phyloP scores from a whole-genome alignment of 306 rosid species.

The Echinosophora koreensis region DNA sequence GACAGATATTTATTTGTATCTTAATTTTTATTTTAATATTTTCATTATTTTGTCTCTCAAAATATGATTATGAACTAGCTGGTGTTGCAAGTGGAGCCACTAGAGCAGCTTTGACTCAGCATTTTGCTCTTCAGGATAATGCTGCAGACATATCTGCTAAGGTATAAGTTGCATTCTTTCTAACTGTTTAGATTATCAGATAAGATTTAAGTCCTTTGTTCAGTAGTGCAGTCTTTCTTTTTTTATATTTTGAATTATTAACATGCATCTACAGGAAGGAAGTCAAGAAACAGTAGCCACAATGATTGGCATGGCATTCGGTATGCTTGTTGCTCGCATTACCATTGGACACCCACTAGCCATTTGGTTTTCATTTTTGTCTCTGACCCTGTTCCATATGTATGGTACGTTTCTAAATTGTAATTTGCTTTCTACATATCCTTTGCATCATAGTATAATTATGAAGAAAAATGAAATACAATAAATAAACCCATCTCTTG shows the following conservation, averaged over 20 bases:
- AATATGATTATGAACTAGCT: conserved; percentile 62
- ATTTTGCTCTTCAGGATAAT: conserved; percentile 81
- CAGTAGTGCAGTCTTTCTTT: conserved; percentile 28
- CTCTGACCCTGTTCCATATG: conserved; percentile 83
- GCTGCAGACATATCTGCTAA: conserved; percentile 65
- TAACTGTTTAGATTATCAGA: conserved; percentile 1
- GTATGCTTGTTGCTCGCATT: conserved; percentile 86
- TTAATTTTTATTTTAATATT: neutral
- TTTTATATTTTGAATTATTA: conserved; percentile 22
- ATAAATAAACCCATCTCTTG: neutral
- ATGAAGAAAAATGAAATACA: neutral
- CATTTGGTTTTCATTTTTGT: conserved; percentile 82
- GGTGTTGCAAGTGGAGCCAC: conserved; percentile 99
- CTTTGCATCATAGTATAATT: conserved; percentile 36
- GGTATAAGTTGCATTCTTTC: conserved; percentile 41
- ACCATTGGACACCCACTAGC: conserved; percentile 78
- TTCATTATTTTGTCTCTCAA: conserved; percentile 20
- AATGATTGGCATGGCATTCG: conserved; percentile 91
- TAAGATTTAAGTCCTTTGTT: conserved; percentile 19
- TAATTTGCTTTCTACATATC: conserved; percentile 26
- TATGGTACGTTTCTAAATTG: conserved; percentile 64
- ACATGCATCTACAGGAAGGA: conserved; percentile 54
- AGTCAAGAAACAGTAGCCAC: conserved; percentile 76
- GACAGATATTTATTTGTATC: conserved; percentile 7
- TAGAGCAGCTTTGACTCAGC: conserved; percentile 98